phyloP scores from a whole-genome alignment of 2,329 filamentous ascomycete species.

The Calonectria henricotiae region DNA sequence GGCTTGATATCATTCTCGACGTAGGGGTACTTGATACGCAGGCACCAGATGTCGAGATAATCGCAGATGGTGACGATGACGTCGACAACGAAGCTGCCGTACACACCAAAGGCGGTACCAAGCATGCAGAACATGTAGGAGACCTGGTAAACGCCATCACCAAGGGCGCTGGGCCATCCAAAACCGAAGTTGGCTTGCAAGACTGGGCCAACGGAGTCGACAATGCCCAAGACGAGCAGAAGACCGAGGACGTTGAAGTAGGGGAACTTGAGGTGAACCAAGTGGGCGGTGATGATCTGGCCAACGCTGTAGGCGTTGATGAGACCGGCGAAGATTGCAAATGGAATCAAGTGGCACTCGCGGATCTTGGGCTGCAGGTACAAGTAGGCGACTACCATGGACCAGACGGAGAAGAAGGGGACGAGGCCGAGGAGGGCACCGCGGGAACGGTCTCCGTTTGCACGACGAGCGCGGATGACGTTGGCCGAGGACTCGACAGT shows the following conservation, averaged over 20 bases:
- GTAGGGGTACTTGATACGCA: slow-evolving; percentile 92
- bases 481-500: slow-evolving; percentile 85
- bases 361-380: slow-evolving; percentile 89
- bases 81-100: slow-evolving; percentile 97
- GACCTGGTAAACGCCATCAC: slow-evolving; percentile 87
- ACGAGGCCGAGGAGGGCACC: slow-evolving; percentile 86
- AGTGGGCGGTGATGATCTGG: slow-evolving; percentile 94
- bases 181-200: slow-evolving; percentile 73
- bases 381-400: slow-evolving; percentile 83
- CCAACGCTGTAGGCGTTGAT: slow-evolving; percentile 97
- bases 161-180: slow-evolving; percentile 85
- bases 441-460: slow-evolving; percentile 80
- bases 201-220: slow-evolving; percentile 84
- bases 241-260: slow-evolving; percentile 89
- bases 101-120: slow-evolving; percentile 89
- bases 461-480: slow-evolving; percentile 85
- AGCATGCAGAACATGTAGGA: slow-evolving; percentile 92
- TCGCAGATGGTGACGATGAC: slow-evolving; percentile 99
- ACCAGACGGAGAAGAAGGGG: slow-evolving; percentile 87
- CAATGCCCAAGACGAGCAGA: slow-evolving; percentile 83
- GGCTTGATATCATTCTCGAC: slow-evolving; percentile 61
- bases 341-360: slow-evolving; percentile 87
- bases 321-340: slow-evolving; percentile 89
- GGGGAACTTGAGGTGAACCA: slow-evolving; percentile 90
- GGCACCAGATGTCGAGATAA: slow-evolving; percentile 97